Base-by-base conservation (phyloP, 2,329 filamentous ascomycete species). In the Hypoxylon sp. region DNA sequence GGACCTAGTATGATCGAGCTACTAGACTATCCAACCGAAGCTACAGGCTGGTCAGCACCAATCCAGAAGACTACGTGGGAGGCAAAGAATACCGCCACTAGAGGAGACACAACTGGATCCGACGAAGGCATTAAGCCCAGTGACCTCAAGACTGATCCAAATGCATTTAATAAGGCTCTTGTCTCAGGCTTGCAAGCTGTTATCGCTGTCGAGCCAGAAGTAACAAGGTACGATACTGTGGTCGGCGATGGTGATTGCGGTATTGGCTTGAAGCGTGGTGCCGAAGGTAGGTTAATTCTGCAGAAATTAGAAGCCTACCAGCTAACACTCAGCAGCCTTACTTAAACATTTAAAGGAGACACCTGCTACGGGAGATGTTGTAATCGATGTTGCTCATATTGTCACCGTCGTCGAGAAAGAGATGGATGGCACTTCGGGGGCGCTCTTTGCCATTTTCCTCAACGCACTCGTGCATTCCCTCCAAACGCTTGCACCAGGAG, bases 221-320 rank as follows among this genome's bases (percentile, higher is more conserved):
- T 91, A 40, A 91, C 88, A 0, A 80, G 75, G 38, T 91, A 84
- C 63, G 88, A 91, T 66, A 95, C 90, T 0, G 83, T 94, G 8
- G 90, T 96, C 16, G 91, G 91, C 30, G 91, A 96, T 67, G 91
- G 91, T 35, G 91, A 96, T 71, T 96, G 91, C 65, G 91, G 91
- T 7, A 89, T 91, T 50, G 90, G 90, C 4, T 76, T 96, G 55
- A 91, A 90, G 75, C 85, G 91, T 55, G 91, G 91, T 37, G 91
- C 91, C n/a, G 87, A 96, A 78, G 83, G 78, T 80, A 71, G 68
- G 73, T 63, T 15, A 17, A 11, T 27, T 5, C 3, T 5, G n/a
- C 9, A n/a, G 9, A 3, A 16, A 35, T 30, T 11, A 17, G 20
- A 5, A 8, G 16, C 13, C 25, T 2, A 25, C 11, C 5, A 11